Conservation (phyloP, 805 yeast species). For the Kodamaea jinghongensis region DNA sequence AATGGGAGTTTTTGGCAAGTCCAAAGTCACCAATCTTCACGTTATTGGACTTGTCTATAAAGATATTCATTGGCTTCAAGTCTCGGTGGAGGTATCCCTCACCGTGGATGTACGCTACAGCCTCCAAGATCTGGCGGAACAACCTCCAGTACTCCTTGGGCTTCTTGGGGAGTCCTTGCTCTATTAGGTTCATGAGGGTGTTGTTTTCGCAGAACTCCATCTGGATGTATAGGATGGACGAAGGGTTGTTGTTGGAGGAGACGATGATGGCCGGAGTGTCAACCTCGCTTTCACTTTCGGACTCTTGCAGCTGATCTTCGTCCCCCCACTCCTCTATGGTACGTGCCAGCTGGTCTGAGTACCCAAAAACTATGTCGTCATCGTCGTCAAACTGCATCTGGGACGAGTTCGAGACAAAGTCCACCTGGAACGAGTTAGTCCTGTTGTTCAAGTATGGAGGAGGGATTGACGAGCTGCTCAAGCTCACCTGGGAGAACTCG, state of each 20-base stretch:
- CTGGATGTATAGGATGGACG: conserved; percentile 83
- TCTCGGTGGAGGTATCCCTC: conserved; percentile 96
- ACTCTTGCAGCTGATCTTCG: conserved; percentile 3
- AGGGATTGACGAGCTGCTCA: neutral
- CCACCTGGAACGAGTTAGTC: conserved; percentile 42
- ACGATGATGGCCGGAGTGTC: neutral
- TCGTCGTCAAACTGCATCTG: conserved; percentile 10
- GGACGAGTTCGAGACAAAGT: conserved; percentile 65
- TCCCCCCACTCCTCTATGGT: conserved; percentile 4
- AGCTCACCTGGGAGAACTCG: conserved; percentile 10
- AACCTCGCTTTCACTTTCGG: conserved; percentile 2
- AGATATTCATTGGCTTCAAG: conserved; percentile 91
- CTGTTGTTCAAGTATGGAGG: conserved; percentile 2
- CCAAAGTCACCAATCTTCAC: conserved; percentile 98
- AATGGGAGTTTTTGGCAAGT: conserved; percentile 83
- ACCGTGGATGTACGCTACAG: conserved; percentile 83
- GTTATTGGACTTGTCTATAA: conserved; percentile 85
- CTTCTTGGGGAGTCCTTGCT: conserved; percentile 63
- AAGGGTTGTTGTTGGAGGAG: conserved; percentile 1
- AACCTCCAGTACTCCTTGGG: conserved; percentile 87
- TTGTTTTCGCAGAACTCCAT: conserved; percentile 99
- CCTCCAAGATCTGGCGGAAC: conserved; percentile 84
- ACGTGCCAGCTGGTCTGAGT: conserved; percentile 1
- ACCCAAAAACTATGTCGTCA: conserved; percentile 6
- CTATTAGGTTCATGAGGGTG: conserved; percentile 79